These are phyloP conservation scores for Irpex sp. DNA, from an alignment of 1,284 basidiomycete genomes.

Conservation along the genomic window DNA sequence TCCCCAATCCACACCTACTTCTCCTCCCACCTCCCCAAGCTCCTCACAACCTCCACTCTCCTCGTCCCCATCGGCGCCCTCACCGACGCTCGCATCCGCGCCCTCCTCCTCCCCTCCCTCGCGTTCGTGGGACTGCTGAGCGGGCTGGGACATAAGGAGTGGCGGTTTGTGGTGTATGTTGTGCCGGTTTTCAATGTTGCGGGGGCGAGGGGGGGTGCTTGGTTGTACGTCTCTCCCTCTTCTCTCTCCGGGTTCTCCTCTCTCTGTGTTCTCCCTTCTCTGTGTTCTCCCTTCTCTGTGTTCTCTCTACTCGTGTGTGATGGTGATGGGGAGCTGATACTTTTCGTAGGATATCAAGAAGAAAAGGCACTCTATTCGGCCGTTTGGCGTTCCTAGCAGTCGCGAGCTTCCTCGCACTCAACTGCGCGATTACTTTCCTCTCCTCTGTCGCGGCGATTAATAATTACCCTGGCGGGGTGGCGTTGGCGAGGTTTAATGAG, in stretches of 20 bases:
- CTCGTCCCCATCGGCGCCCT: slow-evolving; percentile 54
- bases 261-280: slow-evolving; percentile 1
- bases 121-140: slow-evolving; percentile 70
- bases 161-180: slow-evolving; percentile 91
- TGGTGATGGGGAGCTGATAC: too few relatives aligned
- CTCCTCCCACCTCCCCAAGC: slow-evolving; percentile 70
- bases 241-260: slow-evolving; percentile 11
- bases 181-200: slow-evolving; percentile 82
- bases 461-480: slow-evolving; percentile 92
- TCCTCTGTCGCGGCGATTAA: slow-evolving; percentile 56
- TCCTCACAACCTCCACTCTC: slow-evolving; percentile 67
- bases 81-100: slow-evolving; percentile 45
- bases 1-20: slow-evolving; percentile 77
- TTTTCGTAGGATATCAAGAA: slow-evolving; percentile 38
- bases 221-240: slow-evolving; percentile 50
- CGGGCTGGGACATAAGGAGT: slow-evolving; percentile 85
- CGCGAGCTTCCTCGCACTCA: slow-evolving; percentile 45
- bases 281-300: too few relatives aligned
- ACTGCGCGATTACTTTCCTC: slow-evolving; percentile 49
- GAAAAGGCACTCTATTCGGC: slow-evolving; percentile 42
- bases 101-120: slow-evolving; percentile 49
- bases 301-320: too few relatives aligned
- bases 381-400: slow-evolving; percentile 41
- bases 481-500: slow-evolving; percentile 63
- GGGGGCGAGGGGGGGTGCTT: slow-evolving; percentile 62